A percentile compares a stretch with the other conserved stretches of the same genome.
These are phyloP conservation scores for Posidonia australis DNA, from an alignment of 106 monocot species.

Conservation along the genomic window DNA sequence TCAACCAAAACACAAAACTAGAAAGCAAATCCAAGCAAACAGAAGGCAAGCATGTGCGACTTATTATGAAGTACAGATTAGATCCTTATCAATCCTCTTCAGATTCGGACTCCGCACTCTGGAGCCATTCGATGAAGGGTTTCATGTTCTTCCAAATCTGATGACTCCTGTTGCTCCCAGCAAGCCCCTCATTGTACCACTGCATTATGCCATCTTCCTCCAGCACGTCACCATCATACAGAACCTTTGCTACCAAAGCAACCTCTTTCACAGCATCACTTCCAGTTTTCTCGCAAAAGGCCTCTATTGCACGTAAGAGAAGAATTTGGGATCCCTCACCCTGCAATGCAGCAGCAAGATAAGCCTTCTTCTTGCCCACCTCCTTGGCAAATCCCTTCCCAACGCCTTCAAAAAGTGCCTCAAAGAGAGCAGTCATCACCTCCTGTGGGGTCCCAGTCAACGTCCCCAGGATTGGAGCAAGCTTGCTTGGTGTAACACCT, in stretches of 20 bases:
- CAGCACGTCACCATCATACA: conserved; percentile 66
- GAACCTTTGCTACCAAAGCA: conserved; percentile 31
- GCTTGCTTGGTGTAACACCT: conserved; percentile 30
- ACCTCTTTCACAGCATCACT: conserved; percentile 53
- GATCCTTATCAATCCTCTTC: no score
- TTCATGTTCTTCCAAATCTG: conserved; percentile 55
- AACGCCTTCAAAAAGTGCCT: conserved; percentile 53
- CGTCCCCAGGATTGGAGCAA: conserved; percentile 17
- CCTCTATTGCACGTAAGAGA: conserved; percentile 42
- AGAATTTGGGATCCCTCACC: conserved; percentile 32
- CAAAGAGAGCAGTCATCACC: conserved; percentile 43
- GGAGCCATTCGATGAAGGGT: conserved; percentile 84
- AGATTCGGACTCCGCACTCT: conserved; percentile 33
- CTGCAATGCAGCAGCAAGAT: conserved; percentile 26
- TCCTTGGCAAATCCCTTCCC: conserved; percentile 70
- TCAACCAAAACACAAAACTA: no score
- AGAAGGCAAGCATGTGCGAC: no score
- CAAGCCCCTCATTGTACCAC: conserved; percentile 50
- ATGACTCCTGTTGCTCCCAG: conserved; percentile 19
- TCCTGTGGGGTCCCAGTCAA: conserved; percentile 25
- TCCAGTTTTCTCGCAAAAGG: conserved; percentile 37
- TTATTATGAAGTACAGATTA: no score
- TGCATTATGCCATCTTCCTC: conserved; percentile 58
- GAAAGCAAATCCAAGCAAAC: no score
- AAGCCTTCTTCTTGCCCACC: conserved; percentile 50